A percentile compares a stretch with the other conserved stretches of the same genome.
phyloP scores from a whole-genome alignment of 306 rosid species.

The Arachis hypogaea region DNA sequence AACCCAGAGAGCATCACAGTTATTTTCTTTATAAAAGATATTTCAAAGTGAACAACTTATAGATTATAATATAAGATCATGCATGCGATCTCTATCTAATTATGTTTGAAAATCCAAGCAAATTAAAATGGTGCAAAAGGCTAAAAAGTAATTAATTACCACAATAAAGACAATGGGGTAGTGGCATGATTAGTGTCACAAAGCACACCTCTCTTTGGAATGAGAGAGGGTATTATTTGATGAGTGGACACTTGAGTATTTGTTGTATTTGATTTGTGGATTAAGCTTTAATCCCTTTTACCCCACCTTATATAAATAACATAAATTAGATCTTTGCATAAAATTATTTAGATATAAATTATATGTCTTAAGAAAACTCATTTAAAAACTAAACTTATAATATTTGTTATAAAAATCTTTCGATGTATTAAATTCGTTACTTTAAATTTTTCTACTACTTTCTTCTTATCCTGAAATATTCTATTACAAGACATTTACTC shows the following conservation, averaged over 20 bases:
- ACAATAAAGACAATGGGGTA: constrained; percentile 59
- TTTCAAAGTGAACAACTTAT: too few species aligned
- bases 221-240: constrained; percentile 29
- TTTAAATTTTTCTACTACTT: too few species aligned
- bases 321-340: too few species aligned
- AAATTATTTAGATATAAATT: too few species aligned
- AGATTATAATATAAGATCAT: neutral
- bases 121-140: constrained; percentile 14
- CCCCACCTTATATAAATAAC: neutral
- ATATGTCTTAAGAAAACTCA: too few species aligned
- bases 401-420: too few species aligned
- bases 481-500: too few species aligned
- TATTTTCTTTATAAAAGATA: too few species aligned
- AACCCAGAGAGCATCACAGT: too few species aligned
- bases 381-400: too few species aligned
- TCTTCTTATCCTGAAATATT: too few species aligned
- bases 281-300: constrained; percentile 19
- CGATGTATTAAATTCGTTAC: too few species aligned
- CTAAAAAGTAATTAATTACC: constrained; percentile 28
- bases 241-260: constrained; percentile 65
- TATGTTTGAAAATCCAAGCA: constrained; percentile 25
- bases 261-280: constrained; percentile 35
- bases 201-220: constrained; percentile 46
- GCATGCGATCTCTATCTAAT: neutral
- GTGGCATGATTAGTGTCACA: constrained; percentile 55